Evolutionary conservation across 129 eudicot genomes (phyloP), one percentile per base, ranked within the genome.

Genomic region (Helianthus tuberosus): DNA sequence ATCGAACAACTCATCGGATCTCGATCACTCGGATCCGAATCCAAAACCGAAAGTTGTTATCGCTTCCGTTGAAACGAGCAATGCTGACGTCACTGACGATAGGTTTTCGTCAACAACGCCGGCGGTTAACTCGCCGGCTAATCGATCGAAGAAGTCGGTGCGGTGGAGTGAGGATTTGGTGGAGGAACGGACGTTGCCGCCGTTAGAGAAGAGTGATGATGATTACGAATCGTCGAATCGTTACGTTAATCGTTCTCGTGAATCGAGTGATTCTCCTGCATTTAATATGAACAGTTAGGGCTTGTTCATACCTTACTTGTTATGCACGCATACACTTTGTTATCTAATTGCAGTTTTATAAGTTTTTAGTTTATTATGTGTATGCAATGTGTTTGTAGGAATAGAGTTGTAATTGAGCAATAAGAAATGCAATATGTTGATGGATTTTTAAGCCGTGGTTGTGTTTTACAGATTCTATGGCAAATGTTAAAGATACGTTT

Each of bases 101-200:
- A 11, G 51, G 61, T 77, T 70, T 35, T 70, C 81, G 64, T 79
- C 83, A 65, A 64, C 83, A 47, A 14, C 78, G 14, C 16, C 83
- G 41, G 35, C 68, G n/a, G 62, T 39, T 44, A 57, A 57, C 44
- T 77, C 81, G 64, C 75, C 83, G 23, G 71, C 77, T 12, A 64
- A 63, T 15, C 83, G 82, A 55, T 74, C 89, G 84, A 89, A 82
- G 82, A 91, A 88, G 73, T 91, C 97, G 39, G 97, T 91, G 66
- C 76, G 80, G 59, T 91, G 97, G 97, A 91, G 97, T 73, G 75
- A 82, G 65, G 92, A 91, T 60, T 80, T 91, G 86, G 96, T 88
- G 51, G 81, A 69, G 68, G 92, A 91, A 54, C 32, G 85, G 50
- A 77, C 91, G 51, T 52, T 78, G 64, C 86, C 86, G 44, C 80